A percentile compares a stretch with the other conserved stretches of the same genome.
phyloP scores from a whole-genome alignment of 2,329 filamentous ascomycete genomes.

The Diaporthe vaccinii region DNA sequence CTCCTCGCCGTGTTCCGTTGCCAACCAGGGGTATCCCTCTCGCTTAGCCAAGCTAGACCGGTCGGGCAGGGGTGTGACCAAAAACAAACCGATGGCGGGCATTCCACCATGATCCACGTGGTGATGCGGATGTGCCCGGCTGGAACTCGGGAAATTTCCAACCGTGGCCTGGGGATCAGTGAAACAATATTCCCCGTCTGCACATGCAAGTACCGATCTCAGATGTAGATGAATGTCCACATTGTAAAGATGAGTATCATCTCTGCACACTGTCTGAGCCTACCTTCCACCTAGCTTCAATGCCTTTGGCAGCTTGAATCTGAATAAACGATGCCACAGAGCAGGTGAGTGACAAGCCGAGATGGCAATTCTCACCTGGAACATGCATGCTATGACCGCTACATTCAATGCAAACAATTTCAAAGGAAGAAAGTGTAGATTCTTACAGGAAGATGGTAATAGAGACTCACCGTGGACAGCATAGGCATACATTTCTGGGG shows the following conservation, averaged over 20 bases:
- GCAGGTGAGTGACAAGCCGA: too few species aligned
- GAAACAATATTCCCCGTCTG: background rate
- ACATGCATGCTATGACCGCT: too few species aligned
- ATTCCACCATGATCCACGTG: conserved; percentile 7
- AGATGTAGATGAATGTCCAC: background rate
- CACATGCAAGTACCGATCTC: background rate
- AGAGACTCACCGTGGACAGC: too few species aligned
- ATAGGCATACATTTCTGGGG: too few species aligned
- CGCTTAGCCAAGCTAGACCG: background rate
- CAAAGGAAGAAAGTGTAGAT: too few species aligned
- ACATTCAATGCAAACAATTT: too few species aligned
- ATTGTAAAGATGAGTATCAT: background rate
- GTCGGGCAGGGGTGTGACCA: background rate
- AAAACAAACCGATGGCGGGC: background rate
- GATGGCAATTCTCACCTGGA: too few species aligned
- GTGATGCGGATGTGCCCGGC: background rate
- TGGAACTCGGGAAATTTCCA: background rate
- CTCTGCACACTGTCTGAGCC: background rate
- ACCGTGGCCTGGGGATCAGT: background rate
- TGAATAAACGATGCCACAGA: background rate
- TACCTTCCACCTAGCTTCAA: too few species aligned
- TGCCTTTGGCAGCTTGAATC: background rate
- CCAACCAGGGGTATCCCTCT: background rate
- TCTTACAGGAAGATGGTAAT: too few species aligned
- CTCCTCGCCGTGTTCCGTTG: too few species aligned